A percentile compares a stretch with the other conserved stretches of the same genome.
phyloP scores from a whole-genome alignment of 306 rosid species.

The Acacia confusa region DNA sequence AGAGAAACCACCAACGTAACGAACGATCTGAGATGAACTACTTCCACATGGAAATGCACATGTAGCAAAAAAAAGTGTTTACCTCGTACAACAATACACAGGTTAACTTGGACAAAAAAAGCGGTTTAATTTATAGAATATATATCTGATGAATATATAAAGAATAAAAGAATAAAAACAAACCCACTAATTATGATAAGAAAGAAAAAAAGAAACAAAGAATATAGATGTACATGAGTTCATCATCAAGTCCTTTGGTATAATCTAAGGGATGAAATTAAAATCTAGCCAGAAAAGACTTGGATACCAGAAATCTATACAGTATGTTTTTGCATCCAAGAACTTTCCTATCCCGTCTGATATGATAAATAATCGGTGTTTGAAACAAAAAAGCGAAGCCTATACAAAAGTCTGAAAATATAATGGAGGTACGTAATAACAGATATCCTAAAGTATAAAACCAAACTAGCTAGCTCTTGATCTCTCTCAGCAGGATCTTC shows the following conservation, averaged over 20 bases:
- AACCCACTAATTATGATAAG: conserved; percentile 38
- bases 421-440: neutral
- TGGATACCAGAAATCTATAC: conserved; percentile 50
- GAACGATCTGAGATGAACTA: neutral
- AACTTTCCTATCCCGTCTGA: conserved; percentile 37
- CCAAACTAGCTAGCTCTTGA: neutral
- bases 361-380: conserved; percentile 24
- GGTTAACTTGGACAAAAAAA: neutral
- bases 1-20: neutral
- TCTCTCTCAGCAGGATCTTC: neutral
- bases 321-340: conserved; percentile 35
- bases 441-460: conserved; percentile 23
- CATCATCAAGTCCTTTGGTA: conserved; percentile 41
- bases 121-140: neutral
- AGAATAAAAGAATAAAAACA: conserved; percentile 32
- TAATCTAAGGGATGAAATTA: conserved; percentile 19
- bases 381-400: neutral
- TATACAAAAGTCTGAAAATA: conserved; percentile 10
- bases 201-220: conserved; percentile 34
- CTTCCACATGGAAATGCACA: neutral
- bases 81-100: neutral
- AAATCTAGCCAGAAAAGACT: conserved; percentile 36
- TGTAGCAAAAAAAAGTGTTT: neutral
- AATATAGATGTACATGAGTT: conserved; percentile 52
- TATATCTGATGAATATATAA: conserved; percentile 1